A percentile compares a stretch with the other conserved stretches of the same genome.
These are phyloP conservation scores for Talaromyces ruber DNA, from an alignment of 495 filamentous ascomycete genomes.

Conservation along the genomic window DNA sequence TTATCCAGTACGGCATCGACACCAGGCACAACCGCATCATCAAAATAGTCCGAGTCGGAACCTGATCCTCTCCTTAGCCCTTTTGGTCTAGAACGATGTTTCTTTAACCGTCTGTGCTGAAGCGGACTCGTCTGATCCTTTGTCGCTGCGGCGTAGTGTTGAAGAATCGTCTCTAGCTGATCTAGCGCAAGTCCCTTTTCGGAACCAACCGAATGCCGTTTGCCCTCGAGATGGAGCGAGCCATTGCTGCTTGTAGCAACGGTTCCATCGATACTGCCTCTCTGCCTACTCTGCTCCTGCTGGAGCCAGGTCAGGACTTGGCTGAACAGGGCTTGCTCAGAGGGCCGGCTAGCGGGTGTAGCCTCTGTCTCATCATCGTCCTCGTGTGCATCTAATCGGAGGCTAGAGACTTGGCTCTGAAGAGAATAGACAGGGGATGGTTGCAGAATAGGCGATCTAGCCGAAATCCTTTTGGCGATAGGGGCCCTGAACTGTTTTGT, in stretches of 20 bases:
- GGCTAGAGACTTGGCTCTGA: slow-evolving; percentile 3
- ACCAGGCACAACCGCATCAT: slow-evolving; percentile 63
- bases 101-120: slow-evolving; percentile 22
- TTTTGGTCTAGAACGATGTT: slow-evolving; percentile 19
- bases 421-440: slow-evolving; percentile 8
- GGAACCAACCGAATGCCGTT: slow-evolving; percentile 35
- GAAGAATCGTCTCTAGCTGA: slow-evolving; percentile 58
- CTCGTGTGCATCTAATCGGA: slow-evolving; percentile 3
- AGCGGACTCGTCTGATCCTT: slow-evolving; percentile 19
- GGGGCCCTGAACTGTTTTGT: slow-evolving; percentile 9
- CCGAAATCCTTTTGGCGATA: slow-evolving; percentile 3
- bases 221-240: slow-evolving; percentile 16
- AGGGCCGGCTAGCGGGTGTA: slow-evolving; percentile 23
- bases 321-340: slow-evolving; percentile 42
- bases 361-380: slow-evolving; percentile 20
- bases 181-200: slow-evolving; percentile 57
- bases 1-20: slow-evolving; percentile 82
- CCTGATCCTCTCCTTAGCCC: slow-evolving; percentile 35
- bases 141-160: slow-evolving; percentile 39
- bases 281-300: slow-evolving; percentile 59
- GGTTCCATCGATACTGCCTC: slow-evolving; percentile 8
- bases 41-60: slow-evolving; percentile 75
- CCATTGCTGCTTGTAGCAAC: slow-evolving; percentile 15
- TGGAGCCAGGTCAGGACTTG: slow-evolving; percentile 77
- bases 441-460: slow-evolving; percentile 5